Evolutionary conservation across 2,329 filamentous ascomycete genomes (phyloP), one percentile per base, ranked within the genome.

Genomic region (Fusarium graminum): DNA sequence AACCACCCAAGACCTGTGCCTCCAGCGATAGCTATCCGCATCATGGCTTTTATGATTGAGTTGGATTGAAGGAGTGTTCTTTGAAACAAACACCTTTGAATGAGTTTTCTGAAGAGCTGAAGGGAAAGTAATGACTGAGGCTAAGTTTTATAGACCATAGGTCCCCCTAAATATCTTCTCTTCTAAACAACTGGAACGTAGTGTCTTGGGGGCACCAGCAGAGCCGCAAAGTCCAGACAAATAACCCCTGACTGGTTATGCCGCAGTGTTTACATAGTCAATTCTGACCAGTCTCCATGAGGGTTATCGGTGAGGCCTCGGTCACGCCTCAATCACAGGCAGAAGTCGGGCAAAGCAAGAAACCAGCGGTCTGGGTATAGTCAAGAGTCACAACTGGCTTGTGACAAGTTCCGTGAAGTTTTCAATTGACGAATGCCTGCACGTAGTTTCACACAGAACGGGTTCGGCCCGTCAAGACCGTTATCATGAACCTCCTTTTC

Each of bases 1-100:
- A 83, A 67, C 65, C 77, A 78, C 57, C 82, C 80, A 47, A 84
- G 76, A 51, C 81, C 81, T 44, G 79, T 77, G 53, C 78, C 82
- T 36, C 82, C 82, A 52, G 80, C 82, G 59, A 84, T 78, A 59
- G 81, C 82, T 58, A 84, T 82, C 63, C 81, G 80, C 81, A 83
- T 83, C 77, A 80, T 82, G 62, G n/a, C 64, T 40, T 28, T 45
- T 29, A 14, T 25, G 10, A n/a, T 45, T 29, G 50, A n/a, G 17
- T 52, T 42, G 25, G 25, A 34, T 40, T 17, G 4, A 4, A 22
- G n/a, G 12, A 8, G 7, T 10, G 8, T 43, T 9, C n/a, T 17
- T 36, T 12, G 11, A 4, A 45, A 13, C 6, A n/a, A 14, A 13
- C 16, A 30, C 13, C 16, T 19, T 16, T 26, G 10, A 11, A 17